These are phyloP conservation scores for Phytophthora sojae DNA, from an alignment of 352 stramenopile species.

Conservation along the genomic window DNA sequence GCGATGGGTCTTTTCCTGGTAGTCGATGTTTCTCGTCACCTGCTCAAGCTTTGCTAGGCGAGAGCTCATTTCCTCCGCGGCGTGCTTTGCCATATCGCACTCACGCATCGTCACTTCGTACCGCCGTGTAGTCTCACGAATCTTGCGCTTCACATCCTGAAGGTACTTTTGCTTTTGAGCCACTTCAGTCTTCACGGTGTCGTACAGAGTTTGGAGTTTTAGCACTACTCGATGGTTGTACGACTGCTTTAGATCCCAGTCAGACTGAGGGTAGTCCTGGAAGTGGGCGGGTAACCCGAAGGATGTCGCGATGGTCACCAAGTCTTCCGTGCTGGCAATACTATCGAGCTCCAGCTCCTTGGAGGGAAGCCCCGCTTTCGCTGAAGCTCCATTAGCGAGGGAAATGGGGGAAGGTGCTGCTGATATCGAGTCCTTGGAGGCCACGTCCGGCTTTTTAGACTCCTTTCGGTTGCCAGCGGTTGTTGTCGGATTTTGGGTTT, in stretches of 20 bases:
- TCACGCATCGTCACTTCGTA: slow-evolving; percentile 80
- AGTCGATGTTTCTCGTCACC: slow-evolving; percentile 67
- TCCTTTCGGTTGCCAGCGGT: slow-evolving; percentile 8
- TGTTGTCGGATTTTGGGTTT: neutral
- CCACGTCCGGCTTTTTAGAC: neutral
- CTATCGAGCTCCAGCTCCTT: slow-evolving; percentile 40
- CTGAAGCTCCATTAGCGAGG: neutral
- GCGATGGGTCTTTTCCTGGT: slow-evolving; percentile 75
- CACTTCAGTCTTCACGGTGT: slow-evolving; percentile 67
- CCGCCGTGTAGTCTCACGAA: slow-evolving; percentile 61
- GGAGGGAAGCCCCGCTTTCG: slow-evolving; percentile 16
- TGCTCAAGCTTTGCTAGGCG: slow-evolving; percentile 75
- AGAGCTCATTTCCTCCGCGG: slow-evolving; percentile 75
- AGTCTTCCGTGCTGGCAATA: slow-evolving; percentile 27
- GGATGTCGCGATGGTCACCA: slow-evolving; percentile 44
- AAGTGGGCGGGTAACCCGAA: slow-evolving; percentile 76
- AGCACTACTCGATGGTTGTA: slow-evolving; percentile 84
- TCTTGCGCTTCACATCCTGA: slow-evolving; percentile 66
- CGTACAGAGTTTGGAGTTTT: slow-evolving; percentile 79
- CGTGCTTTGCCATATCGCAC: slow-evolving; percentile 80
- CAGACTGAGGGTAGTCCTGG: slow-evolving; percentile 81
- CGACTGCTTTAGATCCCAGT: slow-evolving; percentile 80
- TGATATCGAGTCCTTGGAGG: neutral
- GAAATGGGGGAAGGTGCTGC: neutral
- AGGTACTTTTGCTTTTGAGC: slow-evolving; percentile 71